Evolutionary conservation across 305 asterid genomes (phyloP).

Genomic region (Fraxinus floribunda): DNA sequence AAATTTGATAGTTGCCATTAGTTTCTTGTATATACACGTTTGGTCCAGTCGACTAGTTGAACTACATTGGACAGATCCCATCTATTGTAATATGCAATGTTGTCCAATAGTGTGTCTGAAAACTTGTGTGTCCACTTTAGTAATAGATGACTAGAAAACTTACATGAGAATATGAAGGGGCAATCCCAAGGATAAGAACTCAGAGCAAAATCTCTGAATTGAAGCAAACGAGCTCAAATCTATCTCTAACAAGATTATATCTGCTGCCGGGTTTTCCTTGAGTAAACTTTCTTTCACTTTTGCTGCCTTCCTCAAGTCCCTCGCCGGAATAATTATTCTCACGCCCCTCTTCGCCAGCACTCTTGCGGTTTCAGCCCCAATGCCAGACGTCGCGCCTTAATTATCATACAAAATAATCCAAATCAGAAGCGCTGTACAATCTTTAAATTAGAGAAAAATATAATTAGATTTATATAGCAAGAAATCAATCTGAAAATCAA

Average conservation of each 20-base stretch:
- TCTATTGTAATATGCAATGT: not conserved
- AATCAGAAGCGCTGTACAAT: not conserved
- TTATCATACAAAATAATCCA: not conserved
- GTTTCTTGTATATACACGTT: not conserved
- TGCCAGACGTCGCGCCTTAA: slow-evolving; percentile 89
- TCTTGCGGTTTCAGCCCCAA: slow-evolving; percentile 88
- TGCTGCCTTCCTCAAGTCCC: slow-evolving; percentile 66
- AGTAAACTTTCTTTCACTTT: slow-evolving; percentile 56
- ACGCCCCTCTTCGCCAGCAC: slow-evolving; percentile 82
- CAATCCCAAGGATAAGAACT: slow-evolving; percentile 71
- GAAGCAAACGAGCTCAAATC: slow-evolving; percentile 87
- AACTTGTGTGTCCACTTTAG: not conserved
- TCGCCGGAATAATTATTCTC: slow-evolving; percentile 73
- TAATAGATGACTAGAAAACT: slow-evolving; percentile 13
- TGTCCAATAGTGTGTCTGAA: not conserved
- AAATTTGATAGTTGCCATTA: slow-evolving; percentile 3
- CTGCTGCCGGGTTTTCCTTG: slow-evolving; percentile 58
- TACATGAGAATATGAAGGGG: slow-evolving; percentile 93
- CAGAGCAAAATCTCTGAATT: slow-evolving; percentile 71
- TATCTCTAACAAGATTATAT: slow-evolving; percentile 66
- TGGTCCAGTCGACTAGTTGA: not conserved
- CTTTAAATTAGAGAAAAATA: not conserved
- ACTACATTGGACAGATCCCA: not conserved
- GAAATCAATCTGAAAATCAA: not conserved
- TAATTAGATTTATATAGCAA: not conserved